Base-by-base conservation (phyloP, 352 stramenopile genomes). In the Globisporangium barbulae region DNA sequence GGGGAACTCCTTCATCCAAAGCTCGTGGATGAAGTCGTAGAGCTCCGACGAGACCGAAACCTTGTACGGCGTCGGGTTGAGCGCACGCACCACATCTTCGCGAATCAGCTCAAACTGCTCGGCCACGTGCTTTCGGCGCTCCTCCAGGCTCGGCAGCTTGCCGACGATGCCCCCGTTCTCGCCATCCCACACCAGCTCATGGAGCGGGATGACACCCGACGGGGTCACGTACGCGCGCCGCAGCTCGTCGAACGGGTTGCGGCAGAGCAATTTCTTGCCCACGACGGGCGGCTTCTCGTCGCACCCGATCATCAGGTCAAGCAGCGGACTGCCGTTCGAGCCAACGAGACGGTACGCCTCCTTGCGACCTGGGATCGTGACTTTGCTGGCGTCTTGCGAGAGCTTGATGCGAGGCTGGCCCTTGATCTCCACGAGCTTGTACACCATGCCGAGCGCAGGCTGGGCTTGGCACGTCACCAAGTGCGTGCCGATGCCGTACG, bases 381-480 rank as follows among this genome's bases (percentile, higher is more conserved):
- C 96, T 70, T 99, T 99, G 59, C 78, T 93, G 30, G 97, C 82
- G 54, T 99, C 97, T 77, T 99, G 86, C 25, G 91, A 98, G 33
- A 99, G 76, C 79, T 99, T 99, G 64, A 99, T 99, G 50, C 97
- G 85, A 17, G 98, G 93, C 64, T 90, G 69, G 25, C 85, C 91
- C 63, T 98, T 92, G 64, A 99, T 97, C 80, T 99, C 97, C 35
- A 99, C 97, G 25, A 99, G 85, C 80, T 99, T 99, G 88, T 98
- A 99, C 22, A 99, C 98, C 97, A 97, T 97, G 25, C 98, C 98
- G 1, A 99, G 82, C 25, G 98, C 97, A 25, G 98, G 98, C 71
- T 99, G 97, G 19, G 89, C 89, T 75, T 99, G 97, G 74, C 98
- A 99, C 7, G 98, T 99, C 41, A 99, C 91, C 44, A 98, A 68